Percentiles rank a stretch among this genome's conserved stretches.
Evolutionary conservation across 208 protist genomes (phyloP).

Genomic region (Entamoeba moshkovskii): DNA sequence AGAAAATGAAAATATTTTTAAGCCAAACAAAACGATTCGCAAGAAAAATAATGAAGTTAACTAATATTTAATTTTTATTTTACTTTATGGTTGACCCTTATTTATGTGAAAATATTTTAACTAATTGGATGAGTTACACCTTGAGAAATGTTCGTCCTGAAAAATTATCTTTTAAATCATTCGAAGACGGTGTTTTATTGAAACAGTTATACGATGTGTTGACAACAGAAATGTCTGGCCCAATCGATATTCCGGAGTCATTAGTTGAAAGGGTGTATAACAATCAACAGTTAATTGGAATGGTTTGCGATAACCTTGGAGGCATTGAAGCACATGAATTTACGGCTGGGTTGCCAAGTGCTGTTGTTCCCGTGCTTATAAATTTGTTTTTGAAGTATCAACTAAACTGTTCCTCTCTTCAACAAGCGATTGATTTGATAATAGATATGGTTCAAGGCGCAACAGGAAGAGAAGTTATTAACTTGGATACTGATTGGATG

Average conservation of each 20-base stretch:
- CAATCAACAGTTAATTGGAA: no score
- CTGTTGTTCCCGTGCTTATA: neutral
- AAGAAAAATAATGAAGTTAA: no score
- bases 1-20: no score
- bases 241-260: no score
- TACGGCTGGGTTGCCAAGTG: neutral
- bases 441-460: neutral
- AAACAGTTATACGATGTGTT: neutral
- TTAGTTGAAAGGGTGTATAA: no score
- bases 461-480: neutral
- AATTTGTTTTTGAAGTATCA: neutral
- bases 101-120: no score
- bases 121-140: neutral
- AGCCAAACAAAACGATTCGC: no score
- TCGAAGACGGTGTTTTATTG: neutral
- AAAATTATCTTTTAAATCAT: neutral
- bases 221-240: no score
- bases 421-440: neutral
- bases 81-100: no score
- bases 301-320: no score
- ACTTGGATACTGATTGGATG: neutral
- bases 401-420: neutral
- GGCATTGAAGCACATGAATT: neutral
- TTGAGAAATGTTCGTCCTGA: neutral
- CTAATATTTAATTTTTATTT: no score